A percentile compares a stretch with the other conserved stretches of the same genome.
Evolutionary conservation across 176 grass and related monocot genomes (phyloP).

Genomic region (Eragrostis curvula): DNA sequence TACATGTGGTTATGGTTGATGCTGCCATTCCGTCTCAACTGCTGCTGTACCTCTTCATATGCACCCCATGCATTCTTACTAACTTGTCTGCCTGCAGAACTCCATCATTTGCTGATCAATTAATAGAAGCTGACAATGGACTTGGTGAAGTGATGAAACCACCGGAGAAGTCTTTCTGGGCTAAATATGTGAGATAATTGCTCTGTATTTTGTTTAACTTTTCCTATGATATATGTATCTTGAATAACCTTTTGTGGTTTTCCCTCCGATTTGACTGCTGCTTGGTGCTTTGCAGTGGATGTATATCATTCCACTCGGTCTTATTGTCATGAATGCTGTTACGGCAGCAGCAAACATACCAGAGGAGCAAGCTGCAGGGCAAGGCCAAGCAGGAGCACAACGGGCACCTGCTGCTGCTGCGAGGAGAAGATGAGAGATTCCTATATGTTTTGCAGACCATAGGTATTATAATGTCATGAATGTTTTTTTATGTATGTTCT

Average conservation of each 20-base stretch:
- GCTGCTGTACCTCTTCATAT: neutral
- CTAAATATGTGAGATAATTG: conserved; percentile 92
- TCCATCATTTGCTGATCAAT: conserved; percentile 86
- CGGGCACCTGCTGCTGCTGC: conserved; percentile 66
- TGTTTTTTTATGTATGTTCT: neutral
- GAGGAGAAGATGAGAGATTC: conserved; percentile 80
- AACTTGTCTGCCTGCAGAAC: conserved; percentile 63
- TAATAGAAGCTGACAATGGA: conserved; percentile 65
- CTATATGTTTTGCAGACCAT: conserved; percentile 15
- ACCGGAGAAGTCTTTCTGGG: conserved; percentile 96
- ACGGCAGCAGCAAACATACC: conserved; percentile 88
- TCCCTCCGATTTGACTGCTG: conserved; percentile 17
- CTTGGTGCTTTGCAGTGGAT: conserved; percentile 82
- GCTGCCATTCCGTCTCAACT: neutral
- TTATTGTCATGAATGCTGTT: conserved; percentile 93
- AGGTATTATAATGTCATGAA: conserved; percentile 43
- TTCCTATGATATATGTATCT: neutral
- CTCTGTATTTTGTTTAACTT: conserved; percentile 11
- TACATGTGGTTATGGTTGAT: neutral
- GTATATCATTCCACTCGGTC: conserved; percentile 93
- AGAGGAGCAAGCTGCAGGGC: conserved; percentile 67
- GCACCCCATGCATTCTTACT: neutral
- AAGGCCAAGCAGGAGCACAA: conserved; percentile 65
- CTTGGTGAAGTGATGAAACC: conserved; percentile 82
- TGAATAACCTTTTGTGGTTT: neutral